phyloP scores from a whole-genome alignment of 106 monocot species.

The Posidonia australis region DNA sequence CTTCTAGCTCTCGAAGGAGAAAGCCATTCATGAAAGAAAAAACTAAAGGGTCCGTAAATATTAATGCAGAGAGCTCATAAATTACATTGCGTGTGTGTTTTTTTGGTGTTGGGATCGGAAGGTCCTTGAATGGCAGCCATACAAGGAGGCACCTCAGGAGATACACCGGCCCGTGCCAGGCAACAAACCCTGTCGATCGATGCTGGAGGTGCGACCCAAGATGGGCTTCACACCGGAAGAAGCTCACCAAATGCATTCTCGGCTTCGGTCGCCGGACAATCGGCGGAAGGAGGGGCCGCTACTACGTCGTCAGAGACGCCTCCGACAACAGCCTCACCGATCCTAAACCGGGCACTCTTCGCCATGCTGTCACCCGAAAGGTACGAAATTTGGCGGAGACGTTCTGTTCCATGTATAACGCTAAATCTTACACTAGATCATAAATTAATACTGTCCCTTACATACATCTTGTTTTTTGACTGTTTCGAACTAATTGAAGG shows the following conservation, averaged over 20 bases:
- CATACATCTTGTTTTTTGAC: too few species aligned
- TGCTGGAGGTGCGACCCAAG: constrained; percentile 51
- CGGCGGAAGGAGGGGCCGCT: constrained; percentile 20
- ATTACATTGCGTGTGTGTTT: too few species aligned
- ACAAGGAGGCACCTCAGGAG: constrained; percentile 7
- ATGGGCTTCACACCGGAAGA: constrained; percentile 32
- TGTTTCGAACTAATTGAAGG: neutral
- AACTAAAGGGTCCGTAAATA: neutral
- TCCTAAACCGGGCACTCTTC: constrained; percentile 34
- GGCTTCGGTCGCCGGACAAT: constrained; percentile 25
- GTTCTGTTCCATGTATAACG: too few species aligned
- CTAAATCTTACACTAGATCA: too few species aligned
- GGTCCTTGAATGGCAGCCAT: constrained; percentile 8
- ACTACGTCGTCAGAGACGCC: constrained; percentile 24
- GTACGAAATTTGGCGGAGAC: neutral
- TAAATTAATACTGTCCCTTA: too few species aligned
- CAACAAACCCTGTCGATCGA: constrained; percentile 56
- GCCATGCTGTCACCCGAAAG: constrained; percentile 37
- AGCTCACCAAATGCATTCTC: constrained; percentile 39
- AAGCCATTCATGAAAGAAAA: too few species aligned
- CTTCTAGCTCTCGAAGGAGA: too few species aligned
- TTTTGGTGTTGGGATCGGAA: neutral
- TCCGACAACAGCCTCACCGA: neutral
- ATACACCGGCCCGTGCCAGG: constrained; percentile 19
- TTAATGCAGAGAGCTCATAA: too few species aligned